phyloP scores from a whole-genome alignment of 2,329 filamentous ascomycete species.

The Eurotiales sp. region DNA sequence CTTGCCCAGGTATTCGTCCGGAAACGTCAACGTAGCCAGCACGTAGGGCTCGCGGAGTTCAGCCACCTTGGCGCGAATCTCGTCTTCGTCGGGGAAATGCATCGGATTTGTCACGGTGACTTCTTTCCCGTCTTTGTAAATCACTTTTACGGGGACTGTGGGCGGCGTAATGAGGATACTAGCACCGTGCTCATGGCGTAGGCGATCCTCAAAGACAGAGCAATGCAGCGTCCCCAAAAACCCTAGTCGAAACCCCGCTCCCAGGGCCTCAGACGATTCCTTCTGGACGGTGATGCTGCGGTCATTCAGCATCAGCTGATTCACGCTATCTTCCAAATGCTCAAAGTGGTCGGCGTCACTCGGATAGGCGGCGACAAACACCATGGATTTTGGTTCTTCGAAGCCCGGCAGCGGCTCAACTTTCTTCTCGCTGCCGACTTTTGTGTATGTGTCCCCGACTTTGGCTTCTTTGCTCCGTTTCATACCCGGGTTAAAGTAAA shows the following conservation, averaged over 20 bases:
- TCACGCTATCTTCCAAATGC: constrained; percentile 88
- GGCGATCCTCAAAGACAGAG: constrained; percentile 95
- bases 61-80: constrained; percentile 51
- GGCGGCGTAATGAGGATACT: constrained; percentile 97
- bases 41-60: constrained; percentile 74
- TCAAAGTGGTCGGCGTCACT: constrained; percentile 85
- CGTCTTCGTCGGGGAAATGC: constrained; percentile 75
- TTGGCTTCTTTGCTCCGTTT: constrained; percentile 94
- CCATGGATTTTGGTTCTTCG: constrained; percentile 97
- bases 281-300: constrained; percentile 91
- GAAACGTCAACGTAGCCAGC: constrained; percentile 78
- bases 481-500: constrained; percentile 98
- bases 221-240: constrained; percentile 97
- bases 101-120: constrained; percentile 80
- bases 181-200: constrained; percentile 89
- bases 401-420: constrained; percentile 87
- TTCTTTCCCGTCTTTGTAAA: constrained; percentile 73
- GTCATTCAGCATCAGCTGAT: constrained; percentile 90
- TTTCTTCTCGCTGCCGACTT: constrained; percentile 66
- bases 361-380: constrained; percentile 95
- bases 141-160: constrained; percentile 84
- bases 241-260: constrained; percentile 88
- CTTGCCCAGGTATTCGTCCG: constrained; percentile 88
- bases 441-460: constrained; percentile 92
- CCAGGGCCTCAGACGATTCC: constrained; percentile 88